Evolutionary conservation across 2,329 filamentous ascomycete species (phyloP).

Genomic region (Botryosphaeria agaves): DNA sequence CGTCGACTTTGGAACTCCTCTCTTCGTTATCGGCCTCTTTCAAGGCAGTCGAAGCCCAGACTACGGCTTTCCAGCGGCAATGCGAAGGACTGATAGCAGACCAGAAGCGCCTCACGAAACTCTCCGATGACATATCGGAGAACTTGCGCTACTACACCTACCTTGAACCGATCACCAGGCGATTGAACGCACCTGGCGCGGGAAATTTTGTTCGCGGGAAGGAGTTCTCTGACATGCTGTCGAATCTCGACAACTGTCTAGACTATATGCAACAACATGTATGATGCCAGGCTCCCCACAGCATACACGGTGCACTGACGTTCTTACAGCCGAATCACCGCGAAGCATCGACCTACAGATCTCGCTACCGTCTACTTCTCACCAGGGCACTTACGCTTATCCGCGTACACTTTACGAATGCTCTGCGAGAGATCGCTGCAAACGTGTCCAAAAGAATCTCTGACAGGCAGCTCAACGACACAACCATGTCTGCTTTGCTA

Average conservation of each 20-base stretch:
- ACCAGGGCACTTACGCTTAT: conserved; percentile 50
- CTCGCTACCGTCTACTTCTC: conserved; percentile 70
- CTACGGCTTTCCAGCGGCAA: conserved; percentile 79
- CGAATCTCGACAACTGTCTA: conserved; percentile 76
- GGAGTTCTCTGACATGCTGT: conserved; percentile 75
- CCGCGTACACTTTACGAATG: conserved; percentile 46
- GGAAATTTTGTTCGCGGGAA: conserved; percentile 69
- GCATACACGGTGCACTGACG: too few species aligned
- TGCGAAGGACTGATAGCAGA: conserved; percentile 77
- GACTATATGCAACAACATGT: conserved; percentile 83
- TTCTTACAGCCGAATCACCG: conserved; percentile 53
- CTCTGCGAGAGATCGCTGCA: conserved; percentile 42
- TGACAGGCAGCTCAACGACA: conserved; percentile 51
- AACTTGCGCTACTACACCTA: conserved; percentile 94
- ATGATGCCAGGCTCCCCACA: conserved; percentile 17
- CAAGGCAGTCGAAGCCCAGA: conserved; percentile 72
- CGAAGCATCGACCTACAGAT: conserved; percentile 74
- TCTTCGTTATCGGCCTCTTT: conserved; percentile 73
- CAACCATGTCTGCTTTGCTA: conserved; percentile 51
- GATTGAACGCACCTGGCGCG: conserved; percentile 82
- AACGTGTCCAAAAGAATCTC: conserved; percentile 46
- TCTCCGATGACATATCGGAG: conserved; percentile 72
- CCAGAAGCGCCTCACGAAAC: conserved; percentile 57
- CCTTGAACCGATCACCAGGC: conserved; percentile 73
- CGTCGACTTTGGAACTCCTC: conserved; percentile 57